Conservation (phyloP, 2,329 filamentous ascomycete species). For the Fusarium sublunatum region DNA sequence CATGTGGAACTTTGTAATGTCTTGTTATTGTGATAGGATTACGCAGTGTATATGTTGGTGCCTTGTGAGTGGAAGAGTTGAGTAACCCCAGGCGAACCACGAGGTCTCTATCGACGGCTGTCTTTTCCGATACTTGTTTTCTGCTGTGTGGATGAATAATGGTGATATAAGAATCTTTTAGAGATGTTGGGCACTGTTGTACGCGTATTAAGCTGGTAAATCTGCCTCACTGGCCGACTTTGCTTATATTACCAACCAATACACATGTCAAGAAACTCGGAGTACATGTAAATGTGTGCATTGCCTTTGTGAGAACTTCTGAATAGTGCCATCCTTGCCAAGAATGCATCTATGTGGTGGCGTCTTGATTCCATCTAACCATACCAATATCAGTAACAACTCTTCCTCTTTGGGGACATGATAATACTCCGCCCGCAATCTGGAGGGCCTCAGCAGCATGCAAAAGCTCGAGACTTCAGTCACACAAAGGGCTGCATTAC, state of each 20-base stretch:
- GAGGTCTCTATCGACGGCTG: not conserved
- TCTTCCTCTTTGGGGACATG: too few relatives aligned
- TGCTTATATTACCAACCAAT: too few relatives aligned
- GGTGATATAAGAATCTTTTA: not conserved
- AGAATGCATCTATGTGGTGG: not conserved
- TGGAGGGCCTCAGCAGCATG: conserved; percentile 31
- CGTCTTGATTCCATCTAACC: too few relatives aligned
- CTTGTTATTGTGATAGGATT: not conserved
- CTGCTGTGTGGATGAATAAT: not conserved
- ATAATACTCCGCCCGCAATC: not conserved
- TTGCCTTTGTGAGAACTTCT: too few relatives aligned
- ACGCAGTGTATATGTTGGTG: not conserved
- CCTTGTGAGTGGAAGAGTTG: not conserved
- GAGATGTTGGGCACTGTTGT: not conserved
- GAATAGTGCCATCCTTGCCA: not conserved
- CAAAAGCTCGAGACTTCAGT: conserved; percentile 8
- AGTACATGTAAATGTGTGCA: too few relatives aligned
- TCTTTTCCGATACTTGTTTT: not conserved
- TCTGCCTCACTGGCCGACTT: too few relatives aligned
- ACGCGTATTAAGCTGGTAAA: too few relatives aligned
- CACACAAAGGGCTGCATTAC: not conserved
- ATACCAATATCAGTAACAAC: too few relatives aligned
- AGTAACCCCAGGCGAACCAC: conserved; percentile 8
- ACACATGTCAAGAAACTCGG: too few relatives aligned
- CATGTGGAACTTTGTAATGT: conserved; percentile 15